phyloP scores from a whole-genome alignment of 73 alveolate species.

The Effrenium voratum region DNA sequence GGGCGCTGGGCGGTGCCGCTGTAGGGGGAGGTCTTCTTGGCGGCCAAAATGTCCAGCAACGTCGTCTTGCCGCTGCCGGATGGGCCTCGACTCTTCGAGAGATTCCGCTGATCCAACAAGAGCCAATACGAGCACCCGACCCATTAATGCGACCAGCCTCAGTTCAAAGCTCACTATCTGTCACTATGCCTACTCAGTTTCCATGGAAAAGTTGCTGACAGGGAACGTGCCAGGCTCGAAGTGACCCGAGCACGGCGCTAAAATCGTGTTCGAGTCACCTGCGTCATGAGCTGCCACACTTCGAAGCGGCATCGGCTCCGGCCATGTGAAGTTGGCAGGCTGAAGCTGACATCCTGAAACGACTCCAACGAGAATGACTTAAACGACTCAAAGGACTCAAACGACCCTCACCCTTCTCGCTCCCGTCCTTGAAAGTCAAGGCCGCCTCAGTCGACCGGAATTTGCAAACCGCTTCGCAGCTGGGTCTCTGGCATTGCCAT shows the following conservation, averaged over 20 bases:
- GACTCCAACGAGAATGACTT: background rate
- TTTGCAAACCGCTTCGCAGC: background rate
- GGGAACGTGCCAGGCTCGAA: slow-evolving; percentile 39
- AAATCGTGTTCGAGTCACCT: background rate
- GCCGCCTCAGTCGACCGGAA: background rate
- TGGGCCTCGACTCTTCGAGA: background rate
- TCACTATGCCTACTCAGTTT: background rate
- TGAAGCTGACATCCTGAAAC: background rate
- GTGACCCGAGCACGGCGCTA: slow-evolving; percentile 29
- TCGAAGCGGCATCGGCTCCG: background rate
- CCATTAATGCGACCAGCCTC: slow-evolving; percentile 33
- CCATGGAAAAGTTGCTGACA: no score
- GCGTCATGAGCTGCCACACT: no score
- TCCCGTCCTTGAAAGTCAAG: slow-evolving; percentile 9
- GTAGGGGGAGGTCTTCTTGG: slow-evolving; percentile 19
- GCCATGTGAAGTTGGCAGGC: background rate
- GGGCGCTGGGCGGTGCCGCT: background rate
- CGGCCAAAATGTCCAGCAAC: slow-evolving; percentile 31
- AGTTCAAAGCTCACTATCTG: background rate
- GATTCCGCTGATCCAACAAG: background rate
- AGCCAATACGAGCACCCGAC: background rate
- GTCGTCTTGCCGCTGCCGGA: background rate
- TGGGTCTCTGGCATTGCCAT: background rate
- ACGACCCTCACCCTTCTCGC: background rate
- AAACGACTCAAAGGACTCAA: background rate